Base-by-base conservation (phyloP, 2,329 filamentous ascomycete genomes). In the Cytospora leucostoma region DNA sequence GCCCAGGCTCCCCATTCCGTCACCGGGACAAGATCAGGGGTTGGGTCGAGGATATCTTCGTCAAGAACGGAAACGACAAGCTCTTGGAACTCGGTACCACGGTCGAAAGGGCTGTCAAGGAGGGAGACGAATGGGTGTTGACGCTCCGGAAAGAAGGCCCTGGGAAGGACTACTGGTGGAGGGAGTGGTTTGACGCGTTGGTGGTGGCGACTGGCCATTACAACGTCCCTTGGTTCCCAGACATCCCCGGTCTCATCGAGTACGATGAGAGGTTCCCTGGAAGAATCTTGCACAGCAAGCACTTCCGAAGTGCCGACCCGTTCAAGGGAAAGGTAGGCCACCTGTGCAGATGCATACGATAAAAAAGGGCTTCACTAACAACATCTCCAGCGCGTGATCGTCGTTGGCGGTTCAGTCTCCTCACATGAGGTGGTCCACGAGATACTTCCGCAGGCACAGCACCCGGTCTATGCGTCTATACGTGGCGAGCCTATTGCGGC, bases 331-430 rank as follows among this genome's bases (percentile, higher is more conserved):
- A 69, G 65, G 64, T 68, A 32, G 60, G 1, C n/a, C 5, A 44
- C 51, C 21, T n/a, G 61, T 8, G 7, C 1, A 5, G 4, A 10
- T 1, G 6, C 1, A 13, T 2, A 15, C 8, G 8, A 32, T 3
- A 3, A 13, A 5, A 1, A 6, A 38, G 7, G 5, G 27, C 27
- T 4, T 17, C 7, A 11, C 44, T 62, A 17, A 27, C 8, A 3
- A 55, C 44, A 2, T 11, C 21, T 21, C 11, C 32, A 84, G 80
- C 77, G 72, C 66, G 80, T 87, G 0, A 71, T 88, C 1, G 79
- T 86, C 0, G 79, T 88, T 8, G 85, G 85, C 1, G 84, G 79
- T 10, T 84, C 80, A 1, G 82, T 86, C 7, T 87, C 84, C 0
- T 82, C 83, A 0, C 78, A 83, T 55, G 86, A 88, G 67, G 82